Evolutionary conservation across 257 asterid genomes (phyloP), one percentile per base, ranked within the genome.

Genomic region (Marsdenia floribunda): DNA sequence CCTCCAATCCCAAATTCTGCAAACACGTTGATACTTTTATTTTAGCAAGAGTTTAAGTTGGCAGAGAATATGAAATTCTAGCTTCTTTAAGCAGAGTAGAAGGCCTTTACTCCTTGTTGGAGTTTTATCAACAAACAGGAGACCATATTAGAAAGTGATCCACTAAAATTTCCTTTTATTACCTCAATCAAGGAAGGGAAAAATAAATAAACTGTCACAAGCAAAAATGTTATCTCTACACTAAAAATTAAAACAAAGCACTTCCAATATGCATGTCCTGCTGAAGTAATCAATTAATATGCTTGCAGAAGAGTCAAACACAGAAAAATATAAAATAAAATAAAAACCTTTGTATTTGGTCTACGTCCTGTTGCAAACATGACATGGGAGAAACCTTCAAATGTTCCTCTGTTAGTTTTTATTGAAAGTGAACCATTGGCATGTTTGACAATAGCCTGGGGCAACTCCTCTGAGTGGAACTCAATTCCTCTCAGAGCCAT

Each of bases 361-460:
- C 72, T 80, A 65, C 98, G 89, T 68, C 99, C 99, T 12, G 99
- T 94, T 52, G 99, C 98, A 84, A 88, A 90, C 99, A 94, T 94
- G 84, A 94, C 80, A 83, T 90, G 99, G 73, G 98, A 87, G 80
- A 92, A 92, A 53, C 96, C 98, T 77, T 84, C 98, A 77, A 89
- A 38, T 54, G 91, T 92, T 78, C 93, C 99, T 86, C 85, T 89
- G 86, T 83, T 94, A 55, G 99, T 94, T 83, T 90, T 92, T 87
- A 94, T 35, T 24, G 97, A 88, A 47, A 92, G 82, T 47, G 90
- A 82, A 64, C 96, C 97, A 83, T 94, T 96, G 37, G 97, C 82
- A 71, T 90, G 87, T 86, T 92, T 92, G 73, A 78, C 40, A 81
- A 94, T 88, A 68, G 92, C 90, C 80, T 90, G 96, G 64, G 97